These are phyloP conservation scores for Actinidia arguta DNA, from an alignment of 179 eudicot genomes.

Conservation along the genomic window DNA sequence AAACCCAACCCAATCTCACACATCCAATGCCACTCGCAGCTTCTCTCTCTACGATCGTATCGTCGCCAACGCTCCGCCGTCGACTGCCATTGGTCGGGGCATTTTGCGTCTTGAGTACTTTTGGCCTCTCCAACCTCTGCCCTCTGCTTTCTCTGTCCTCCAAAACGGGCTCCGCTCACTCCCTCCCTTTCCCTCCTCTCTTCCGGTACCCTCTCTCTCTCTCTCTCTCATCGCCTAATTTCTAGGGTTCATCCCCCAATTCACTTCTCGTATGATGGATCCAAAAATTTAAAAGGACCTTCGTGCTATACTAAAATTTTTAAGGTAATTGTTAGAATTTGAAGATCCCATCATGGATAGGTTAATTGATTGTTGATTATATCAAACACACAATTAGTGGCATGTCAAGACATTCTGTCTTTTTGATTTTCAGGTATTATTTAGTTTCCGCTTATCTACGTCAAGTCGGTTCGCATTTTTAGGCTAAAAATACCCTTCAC, in stretches of 20 bases:
- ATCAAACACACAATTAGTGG: no score
- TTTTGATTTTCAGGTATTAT: no score
- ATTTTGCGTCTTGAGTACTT: conserved; percentile 59
- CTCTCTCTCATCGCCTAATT: neutral
- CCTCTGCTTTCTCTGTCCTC: conserved; percentile 45
- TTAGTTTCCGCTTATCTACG: no score
- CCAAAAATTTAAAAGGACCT: no score
- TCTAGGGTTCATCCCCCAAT: neutral
- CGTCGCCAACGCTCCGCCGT: conserved; percentile 53
- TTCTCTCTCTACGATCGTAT: conserved; percentile 40
- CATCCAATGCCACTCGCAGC: conserved; percentile 17
- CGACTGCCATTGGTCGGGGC: conserved; percentile 85
- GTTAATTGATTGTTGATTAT: no score
- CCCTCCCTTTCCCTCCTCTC: conserved; percentile 42
- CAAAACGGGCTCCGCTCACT: conserved; percentile 41
- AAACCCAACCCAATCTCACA: neutral
- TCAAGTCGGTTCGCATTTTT: no score
- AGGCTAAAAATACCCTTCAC: no score
- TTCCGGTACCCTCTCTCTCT: conserved; percentile 38
- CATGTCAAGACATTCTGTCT: no score
- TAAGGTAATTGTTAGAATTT: no score
- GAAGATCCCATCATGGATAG: no score
- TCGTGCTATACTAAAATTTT: no score
- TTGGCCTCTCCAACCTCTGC: conserved; percentile 65
- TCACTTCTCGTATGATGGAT: no score